Evolutionary conservation across 2,329 filamentous ascomycete species (phyloP).

Genomic region (Verticillium tricorpus): DNA sequence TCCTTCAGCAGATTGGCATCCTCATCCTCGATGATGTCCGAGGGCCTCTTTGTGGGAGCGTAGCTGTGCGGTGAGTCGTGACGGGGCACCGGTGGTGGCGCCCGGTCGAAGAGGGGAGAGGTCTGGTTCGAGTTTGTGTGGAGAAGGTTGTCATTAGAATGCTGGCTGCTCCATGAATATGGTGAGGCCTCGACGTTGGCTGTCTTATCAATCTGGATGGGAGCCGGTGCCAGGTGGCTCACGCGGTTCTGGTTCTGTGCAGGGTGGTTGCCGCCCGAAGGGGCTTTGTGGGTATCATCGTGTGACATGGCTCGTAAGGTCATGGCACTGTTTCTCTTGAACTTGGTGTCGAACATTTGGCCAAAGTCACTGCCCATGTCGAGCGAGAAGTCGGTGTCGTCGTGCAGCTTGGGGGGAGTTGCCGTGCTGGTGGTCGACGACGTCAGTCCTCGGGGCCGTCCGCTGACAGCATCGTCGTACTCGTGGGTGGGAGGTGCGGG

Average conservation of each 20-base stretch:
- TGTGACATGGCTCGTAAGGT: conserved; percentile 23
- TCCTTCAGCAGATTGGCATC: conserved; percentile 50
- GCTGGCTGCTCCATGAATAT: conserved; percentile 47
- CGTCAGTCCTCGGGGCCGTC: conserved; percentile 46
- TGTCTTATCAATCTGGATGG: conserved; percentile 41
- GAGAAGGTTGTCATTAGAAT: conserved; percentile 45
- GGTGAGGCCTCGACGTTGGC: conserved; percentile 39
- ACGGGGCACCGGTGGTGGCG: conserved; percentile 34
- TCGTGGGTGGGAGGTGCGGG: conserved; percentile 29
- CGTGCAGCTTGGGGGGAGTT: conserved; percentile 44
- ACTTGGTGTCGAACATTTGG: conserved; percentile 53
- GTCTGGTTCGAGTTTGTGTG: conserved; percentile 23
- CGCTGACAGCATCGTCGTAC: conserved; percentile 21
- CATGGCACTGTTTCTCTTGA: conserved; percentile 4
- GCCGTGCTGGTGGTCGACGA: conserved; percentile 49
- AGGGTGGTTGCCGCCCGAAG: conserved; percentile 23
- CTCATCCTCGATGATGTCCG: conserved; percentile 43
- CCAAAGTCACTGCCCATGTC: conserved; percentile 56
- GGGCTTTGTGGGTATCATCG: conserved; percentile 38
- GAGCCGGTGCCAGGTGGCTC: conserved; percentile 37
- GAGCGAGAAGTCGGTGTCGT: conserved; percentile 37
- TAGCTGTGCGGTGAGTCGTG: conserved; percentile 26
- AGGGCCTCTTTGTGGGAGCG: conserved; percentile 24
- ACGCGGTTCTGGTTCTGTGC: conserved; percentile 25
- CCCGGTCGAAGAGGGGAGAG: conserved; percentile 27